Conservation (phyloP, 192 early-diverging fungal species). For the Coemansia sp. region DNA sequence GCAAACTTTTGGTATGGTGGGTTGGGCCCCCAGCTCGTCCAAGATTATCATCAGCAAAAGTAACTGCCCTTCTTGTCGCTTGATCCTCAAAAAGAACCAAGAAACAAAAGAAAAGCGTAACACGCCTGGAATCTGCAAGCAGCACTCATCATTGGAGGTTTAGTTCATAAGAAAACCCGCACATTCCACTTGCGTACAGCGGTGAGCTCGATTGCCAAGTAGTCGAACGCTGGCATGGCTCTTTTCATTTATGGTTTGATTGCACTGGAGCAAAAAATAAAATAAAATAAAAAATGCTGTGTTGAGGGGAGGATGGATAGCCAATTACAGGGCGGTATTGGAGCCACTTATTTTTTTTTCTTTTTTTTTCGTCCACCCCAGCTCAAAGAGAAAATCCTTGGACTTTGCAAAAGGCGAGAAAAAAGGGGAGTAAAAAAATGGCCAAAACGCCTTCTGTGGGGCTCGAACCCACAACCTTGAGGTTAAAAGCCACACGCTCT, state of each 20-base stretch:
- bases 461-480: slow-evolving; percentile 16
- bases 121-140: slow-evolving; percentile 10
- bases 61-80: background rate
- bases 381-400: no score
- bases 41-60: slow-evolving; percentile 8
- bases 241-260: background rate
- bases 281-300: no score
- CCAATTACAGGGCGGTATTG: no score
- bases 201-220: background rate
- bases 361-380: no score
- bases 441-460: slow-evolving; percentile 2
- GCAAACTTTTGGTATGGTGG: slow-evolving; percentile 6
- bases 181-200: background rate
- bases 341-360: no score
- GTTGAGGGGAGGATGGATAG: no score
- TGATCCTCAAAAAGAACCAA: background rate
- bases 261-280: no score
- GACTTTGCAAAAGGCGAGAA: background rate
- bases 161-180: slow-evolving; percentile 17
- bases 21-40: slow-evolving; percentile 5
- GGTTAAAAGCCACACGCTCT: slow-evolving; percentile 15
- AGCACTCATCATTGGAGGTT: slow-evolving; percentile 20
- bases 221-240: background rate
- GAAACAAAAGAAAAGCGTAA: slow-evolving; percentile 3
- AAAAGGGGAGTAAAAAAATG: background rate